These are phyloP conservation scores for Phtheirospermum japonicum DNA, from an alignment of 257 asterid species.

Conservation along the genomic window DNA sequence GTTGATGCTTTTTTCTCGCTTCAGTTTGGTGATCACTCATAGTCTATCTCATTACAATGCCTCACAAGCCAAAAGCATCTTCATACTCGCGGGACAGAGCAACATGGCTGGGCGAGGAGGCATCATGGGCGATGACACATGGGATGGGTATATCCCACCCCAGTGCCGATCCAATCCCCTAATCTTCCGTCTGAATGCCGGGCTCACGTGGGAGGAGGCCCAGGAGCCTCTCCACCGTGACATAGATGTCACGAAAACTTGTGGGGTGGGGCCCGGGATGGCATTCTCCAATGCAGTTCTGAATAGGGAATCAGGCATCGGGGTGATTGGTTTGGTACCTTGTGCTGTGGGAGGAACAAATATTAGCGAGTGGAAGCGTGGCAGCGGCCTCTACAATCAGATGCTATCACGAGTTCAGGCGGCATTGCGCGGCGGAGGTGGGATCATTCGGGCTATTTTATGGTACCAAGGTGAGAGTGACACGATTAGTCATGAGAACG, in stretches of 20 bases:
- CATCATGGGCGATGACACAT: conserved; percentile 30
- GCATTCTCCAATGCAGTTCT: conserved; percentile 47
- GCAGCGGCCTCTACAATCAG: conserved; percentile 41
- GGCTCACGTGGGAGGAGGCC: conserved; percentile 54
- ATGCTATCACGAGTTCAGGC: conserved; percentile 44
- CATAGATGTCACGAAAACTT: conserved; percentile 46
- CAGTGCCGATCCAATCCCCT: conserved; percentile 37
- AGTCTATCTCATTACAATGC: conserved; percentile 7
- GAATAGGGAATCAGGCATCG: conserved; percentile 38
- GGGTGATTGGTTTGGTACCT: conserved; percentile 70
- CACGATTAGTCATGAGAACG: conserved; percentile 33
- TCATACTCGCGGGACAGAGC: conserved; percentile 85
- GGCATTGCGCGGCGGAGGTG: conserved; percentile 47
- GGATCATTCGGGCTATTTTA: conserved; percentile 39
- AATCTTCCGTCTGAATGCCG: conserved; percentile 47
- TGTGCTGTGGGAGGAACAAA: conserved; percentile 71
- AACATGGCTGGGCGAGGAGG: conserved; percentile 95
- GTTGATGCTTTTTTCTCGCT: conserved; percentile 38
- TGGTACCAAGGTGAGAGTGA: conserved; percentile 90
- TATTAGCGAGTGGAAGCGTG: conserved; percentile 58
- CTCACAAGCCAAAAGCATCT: conserved; percentile 37
- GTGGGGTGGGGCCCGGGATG: conserved; percentile 95
- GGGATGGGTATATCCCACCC: conserved; percentile 66
- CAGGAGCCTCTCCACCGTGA: conserved; percentile 78
- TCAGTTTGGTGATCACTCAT: conserved; percentile 29